Base-by-base conservation (phyloP, 2,329 filamentous ascomycete genomes). In the Calonectria henricotiae region DNA sequence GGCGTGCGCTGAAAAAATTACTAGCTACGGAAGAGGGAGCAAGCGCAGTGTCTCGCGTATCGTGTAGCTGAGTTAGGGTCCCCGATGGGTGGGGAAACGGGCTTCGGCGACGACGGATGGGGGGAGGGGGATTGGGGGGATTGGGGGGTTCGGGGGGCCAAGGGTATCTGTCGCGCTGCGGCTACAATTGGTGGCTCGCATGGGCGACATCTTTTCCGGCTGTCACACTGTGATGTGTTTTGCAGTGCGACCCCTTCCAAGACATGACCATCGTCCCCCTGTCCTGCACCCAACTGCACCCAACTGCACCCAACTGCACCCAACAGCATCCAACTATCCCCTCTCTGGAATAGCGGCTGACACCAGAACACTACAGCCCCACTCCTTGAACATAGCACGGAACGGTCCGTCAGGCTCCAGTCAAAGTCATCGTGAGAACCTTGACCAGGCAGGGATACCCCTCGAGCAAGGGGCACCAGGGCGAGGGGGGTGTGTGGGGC, bases 191-290 rank as follows among this genome's bases (percentile, higher is more conserved):
- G 23, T 39, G 32, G 32, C 51, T 39, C 30, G 49, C 32, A 55
- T 37, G 51, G 35, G 32, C 32, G n/a, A 6, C 51, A 12, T 46
- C 17, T 9, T 25, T 55, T 30, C 27, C n/a, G n/a, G 8, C 51
- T 12, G 20, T 55, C 51, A 37, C 51, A 55, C 32, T 55, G 51
- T 55, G 49, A 55, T 55, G 51, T 55, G 51, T 17, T 37, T 55
- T 55, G 51, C 51, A 55, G 35, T 17, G n/a, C n/a, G n/a, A n/a
- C 43, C 43, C 43, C 7, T n/a, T 46, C 43, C 43, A 46, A 46
- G 43, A 46, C 20, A 37, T 30, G 11, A 30, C 30, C 49, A 15
- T 55, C n/a, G 20, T 12, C 9, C 32, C 5, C 17, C 7, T 5
- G 7, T 20, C 20, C 20, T 20, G 20, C 20, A 20, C 20, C 20